Conservation (phyloP, 345 rosid genomes). For the Lumnitzera racemosa region DNA sequence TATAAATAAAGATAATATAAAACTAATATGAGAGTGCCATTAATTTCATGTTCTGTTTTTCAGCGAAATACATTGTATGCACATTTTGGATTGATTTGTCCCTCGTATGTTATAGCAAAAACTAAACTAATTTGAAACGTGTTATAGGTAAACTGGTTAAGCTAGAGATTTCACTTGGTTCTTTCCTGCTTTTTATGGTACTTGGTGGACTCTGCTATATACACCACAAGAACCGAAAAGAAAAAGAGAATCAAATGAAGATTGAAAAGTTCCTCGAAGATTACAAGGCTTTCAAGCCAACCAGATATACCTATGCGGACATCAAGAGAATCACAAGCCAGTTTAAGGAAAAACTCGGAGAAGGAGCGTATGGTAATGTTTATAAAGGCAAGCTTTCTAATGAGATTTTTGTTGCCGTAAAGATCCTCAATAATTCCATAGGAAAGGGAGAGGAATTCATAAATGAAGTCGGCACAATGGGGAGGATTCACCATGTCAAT, state of each 20-base stretch:
- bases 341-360: constrained; percentile 15
- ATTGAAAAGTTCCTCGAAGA: constrained; percentile 15
- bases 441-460: constrained; percentile 19
- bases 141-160: too few species aligned
- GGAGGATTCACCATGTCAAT: constrained; percentile 24
- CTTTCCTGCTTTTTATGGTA: neutral
- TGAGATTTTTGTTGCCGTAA: constrained; percentile 20
- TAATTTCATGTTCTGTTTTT: too few species aligned
- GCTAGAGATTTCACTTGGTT: too few species aligned
- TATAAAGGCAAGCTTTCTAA: constrained; percentile 16
- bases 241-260: constrained; percentile 8
- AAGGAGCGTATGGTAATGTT: constrained; percentile 25
- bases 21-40: too few species aligned
- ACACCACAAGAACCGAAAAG: neutral
- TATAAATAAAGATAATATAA: too few species aligned
- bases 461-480: constrained; percentile 21
- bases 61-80: neutral
- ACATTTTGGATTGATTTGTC: too few species aligned
- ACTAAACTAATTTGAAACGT: too few species aligned
- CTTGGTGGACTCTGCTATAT: neutral
- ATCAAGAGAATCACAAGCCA: constrained; percentile 11
- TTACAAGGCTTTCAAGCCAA: constrained; percentile 19
- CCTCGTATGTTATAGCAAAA: too few species aligned
- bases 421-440: constrained; percentile 11
- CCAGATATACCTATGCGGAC: constrained; percentile 1